Evolutionary conservation across 192 early-diverging fungal genomes (phyloP).

Genomic region (Coemansia aciculifera): DNA sequence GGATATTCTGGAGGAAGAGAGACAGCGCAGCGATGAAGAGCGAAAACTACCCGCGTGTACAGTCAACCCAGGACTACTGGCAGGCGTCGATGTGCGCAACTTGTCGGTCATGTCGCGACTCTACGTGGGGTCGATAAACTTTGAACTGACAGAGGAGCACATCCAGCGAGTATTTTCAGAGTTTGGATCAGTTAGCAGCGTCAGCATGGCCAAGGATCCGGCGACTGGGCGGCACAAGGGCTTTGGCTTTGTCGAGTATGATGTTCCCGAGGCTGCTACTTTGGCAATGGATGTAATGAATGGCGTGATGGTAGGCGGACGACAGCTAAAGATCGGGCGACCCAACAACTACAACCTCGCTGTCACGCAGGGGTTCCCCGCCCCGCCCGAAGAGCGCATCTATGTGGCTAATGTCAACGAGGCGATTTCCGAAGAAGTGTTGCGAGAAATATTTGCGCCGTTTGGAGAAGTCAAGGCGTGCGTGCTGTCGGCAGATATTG

Average conservation of each 20-base stretch:
- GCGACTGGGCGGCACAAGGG: conserved; percentile 74
- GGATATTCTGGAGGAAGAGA: conserved; percentile 35
- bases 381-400: conserved; percentile 65
- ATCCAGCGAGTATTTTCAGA: conserved; percentile 74
- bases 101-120: conserved; percentile 59
- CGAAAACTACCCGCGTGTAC: conserved; percentile 17
- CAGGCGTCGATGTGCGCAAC: conserved; percentile 47
- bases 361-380: conserved; percentile 62
- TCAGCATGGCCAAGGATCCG: conserved; percentile 81
- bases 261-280: conserved; percentile 80
- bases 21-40: conserved; percentile 23
- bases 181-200: conserved; percentile 73
- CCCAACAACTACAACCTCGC: conserved; percentile 78
- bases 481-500: conserved; percentile 66
- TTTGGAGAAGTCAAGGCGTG: conserved; percentile 79
- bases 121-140: conserved; percentile 85
- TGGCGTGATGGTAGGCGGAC: conserved; percentile 78
- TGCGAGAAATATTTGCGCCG: conserved; percentile 77
- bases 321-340: conserved; percentile 77
- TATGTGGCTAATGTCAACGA: conserved; percentile 86
- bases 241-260: conserved; percentile 89
- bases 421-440: conserved; percentile 69
- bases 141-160: conserved; percentile 80
- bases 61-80: conserved; percentile 40
- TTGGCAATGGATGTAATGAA: conserved; percentile 80